Percentiles rank a stretch among this genome's conserved stretches.
Conservation (phyloP, 495 filamentous ascomycete genomes). For the Articulospora tetracladia region DNA sequence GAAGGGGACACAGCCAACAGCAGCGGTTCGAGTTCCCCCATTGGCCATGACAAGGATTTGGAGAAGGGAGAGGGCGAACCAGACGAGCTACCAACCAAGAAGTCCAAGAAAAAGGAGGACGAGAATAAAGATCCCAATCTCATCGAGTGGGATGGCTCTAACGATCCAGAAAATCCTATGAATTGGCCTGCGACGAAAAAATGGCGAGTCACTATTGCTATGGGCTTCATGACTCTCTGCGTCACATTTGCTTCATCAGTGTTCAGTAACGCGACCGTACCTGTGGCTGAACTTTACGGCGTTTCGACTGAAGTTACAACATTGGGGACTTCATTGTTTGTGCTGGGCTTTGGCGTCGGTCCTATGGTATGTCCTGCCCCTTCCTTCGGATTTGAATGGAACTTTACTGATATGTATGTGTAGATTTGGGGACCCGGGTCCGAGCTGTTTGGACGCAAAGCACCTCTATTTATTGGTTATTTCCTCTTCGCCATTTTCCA, state of each 20-base stretch:
- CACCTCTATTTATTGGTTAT: conserved; percentile 56
- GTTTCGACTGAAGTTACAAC: conserved; percentile 22
- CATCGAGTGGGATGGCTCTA: conserved; percentile 65
- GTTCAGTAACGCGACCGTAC: conserved; percentile 20
- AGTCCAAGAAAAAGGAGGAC: conserved; percentile 4
- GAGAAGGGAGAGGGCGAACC: conserved; percentile 13
- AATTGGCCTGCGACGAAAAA: conserved; percentile 68
- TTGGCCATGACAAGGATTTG: conserved; percentile 10
- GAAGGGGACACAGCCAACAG: conserved; percentile 1
- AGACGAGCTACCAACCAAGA: background rate
- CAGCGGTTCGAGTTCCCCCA: background rate
- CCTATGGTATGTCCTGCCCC: conserved; percentile 19
- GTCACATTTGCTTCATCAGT: conserved; percentile 23
- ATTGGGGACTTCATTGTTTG: conserved; percentile 27
- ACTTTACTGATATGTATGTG: background rate
- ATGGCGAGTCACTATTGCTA: conserved; percentile 47
- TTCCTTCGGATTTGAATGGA: conserved; percentile 5
- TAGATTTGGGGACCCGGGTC: conserved; percentile 17
- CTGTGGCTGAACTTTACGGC: conserved; percentile 10
- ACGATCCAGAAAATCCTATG: conserved; percentile 61
- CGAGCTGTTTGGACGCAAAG: conserved; percentile 40
- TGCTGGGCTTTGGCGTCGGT: conserved; percentile 30
- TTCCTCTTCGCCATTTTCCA: conserved; percentile 56
- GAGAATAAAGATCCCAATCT: conserved; percentile 19
- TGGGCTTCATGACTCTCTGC: conserved; percentile 55